Conservation (phyloP, 306 rosid genomes). For the Trichosanthes cucumerina region DNA sequence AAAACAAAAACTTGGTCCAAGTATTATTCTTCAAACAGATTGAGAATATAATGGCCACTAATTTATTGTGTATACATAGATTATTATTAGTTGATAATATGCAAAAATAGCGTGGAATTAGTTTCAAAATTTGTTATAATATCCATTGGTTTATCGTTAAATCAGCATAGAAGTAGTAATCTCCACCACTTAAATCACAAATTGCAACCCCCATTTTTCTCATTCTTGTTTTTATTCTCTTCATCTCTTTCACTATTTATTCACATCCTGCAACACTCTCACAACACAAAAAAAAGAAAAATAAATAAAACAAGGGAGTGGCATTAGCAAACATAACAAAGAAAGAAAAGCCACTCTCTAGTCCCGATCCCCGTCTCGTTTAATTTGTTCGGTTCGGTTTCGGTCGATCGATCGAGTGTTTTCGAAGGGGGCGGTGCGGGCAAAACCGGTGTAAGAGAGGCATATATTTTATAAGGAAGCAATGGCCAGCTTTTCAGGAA, state of each 20-base stretch:
- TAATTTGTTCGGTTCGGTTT: background rate
- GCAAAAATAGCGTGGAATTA: background rate
- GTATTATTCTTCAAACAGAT: background rate
- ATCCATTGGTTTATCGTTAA: slow-evolving; percentile 3
- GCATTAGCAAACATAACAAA: background rate
- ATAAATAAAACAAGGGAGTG: background rate
- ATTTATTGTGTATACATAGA: no score
- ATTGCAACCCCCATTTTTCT: background rate
- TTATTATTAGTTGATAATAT: no score
- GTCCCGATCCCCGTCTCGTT: background rate
- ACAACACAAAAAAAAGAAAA: background rate
- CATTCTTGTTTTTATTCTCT: background rate
- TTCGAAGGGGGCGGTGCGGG: background rate
- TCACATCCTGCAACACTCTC: background rate
- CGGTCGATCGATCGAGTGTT: background rate
- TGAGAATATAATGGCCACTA: background rate
- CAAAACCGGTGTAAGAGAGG: background rate
- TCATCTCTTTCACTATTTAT: background rate
- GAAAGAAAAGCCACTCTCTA: background rate
- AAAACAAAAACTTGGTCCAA: background rate
- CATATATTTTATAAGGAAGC: background rate
- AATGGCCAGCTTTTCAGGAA: slow-evolving; percentile 58
- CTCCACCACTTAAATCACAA: background rate
- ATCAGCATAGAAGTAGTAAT: background rate
- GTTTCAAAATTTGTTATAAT: background rate